These are phyloP conservation scores for Closterium sp. DNA, from an alignment of 139 green algal genomes.

Conservation along the genomic window DNA sequence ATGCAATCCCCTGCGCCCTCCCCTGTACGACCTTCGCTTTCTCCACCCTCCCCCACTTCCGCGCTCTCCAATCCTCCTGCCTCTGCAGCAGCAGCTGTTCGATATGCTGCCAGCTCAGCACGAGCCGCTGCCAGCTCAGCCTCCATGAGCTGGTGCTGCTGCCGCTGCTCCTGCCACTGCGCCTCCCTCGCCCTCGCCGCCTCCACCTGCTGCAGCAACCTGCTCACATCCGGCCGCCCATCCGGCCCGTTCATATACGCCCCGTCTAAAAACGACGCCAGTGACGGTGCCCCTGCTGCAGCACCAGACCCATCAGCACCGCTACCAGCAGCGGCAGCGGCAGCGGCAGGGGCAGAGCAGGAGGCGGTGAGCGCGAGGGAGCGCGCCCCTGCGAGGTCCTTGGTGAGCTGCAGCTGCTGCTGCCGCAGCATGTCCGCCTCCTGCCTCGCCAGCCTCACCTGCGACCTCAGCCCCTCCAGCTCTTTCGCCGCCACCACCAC, in stretches of 20 bases:
- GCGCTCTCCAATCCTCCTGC: neutral
- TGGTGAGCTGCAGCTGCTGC: constrained; percentile 26
- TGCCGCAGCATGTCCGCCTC: constrained; percentile 22
- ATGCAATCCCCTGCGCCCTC: neutral
- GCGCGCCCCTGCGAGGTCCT: constrained; percentile 12
- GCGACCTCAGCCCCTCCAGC: constrained; percentile 28
- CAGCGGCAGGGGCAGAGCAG: neutral
- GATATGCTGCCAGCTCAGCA: constrained; percentile 8
- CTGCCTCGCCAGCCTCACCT: constrained; percentile 26
- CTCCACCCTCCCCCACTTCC: neutral
- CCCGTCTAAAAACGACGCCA: neutral
- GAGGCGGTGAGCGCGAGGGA: neutral
- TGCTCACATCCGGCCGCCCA: neutral
- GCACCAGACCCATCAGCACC: neutral
- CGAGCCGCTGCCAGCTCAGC: neutral
- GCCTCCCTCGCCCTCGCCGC: neutral
- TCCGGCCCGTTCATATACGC: constrained; percentile 4
- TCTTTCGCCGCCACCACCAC: constrained; percentile 6
- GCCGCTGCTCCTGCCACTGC: neutral
- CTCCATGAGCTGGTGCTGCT: neutral
- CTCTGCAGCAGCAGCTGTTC: constrained; percentile 7
- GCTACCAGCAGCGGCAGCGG: neutral
- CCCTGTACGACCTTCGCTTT: neutral
- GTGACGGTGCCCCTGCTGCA: neutral
- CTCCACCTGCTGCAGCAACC: neutral